These are phyloP conservation scores for Venturia asperata DNA, from an alignment of 2,329 filamentous ascomycete genomes.

Conservation along the genomic window DNA sequence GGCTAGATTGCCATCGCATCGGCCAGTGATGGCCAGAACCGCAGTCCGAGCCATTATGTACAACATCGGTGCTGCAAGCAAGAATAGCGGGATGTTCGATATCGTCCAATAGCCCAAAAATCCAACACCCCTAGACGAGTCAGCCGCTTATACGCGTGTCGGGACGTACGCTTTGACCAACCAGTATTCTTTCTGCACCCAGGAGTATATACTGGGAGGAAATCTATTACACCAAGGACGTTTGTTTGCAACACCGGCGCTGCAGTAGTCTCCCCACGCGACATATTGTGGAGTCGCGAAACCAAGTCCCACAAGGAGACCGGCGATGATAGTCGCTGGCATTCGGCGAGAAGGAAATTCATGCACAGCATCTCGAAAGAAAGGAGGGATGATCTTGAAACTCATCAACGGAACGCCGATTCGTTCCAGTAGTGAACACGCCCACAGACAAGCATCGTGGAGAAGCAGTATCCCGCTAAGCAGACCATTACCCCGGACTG, in stretches of 20 bases:
- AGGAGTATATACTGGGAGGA: slow-evolving; percentile 85
- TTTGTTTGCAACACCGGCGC: slow-evolving; percentile 18
- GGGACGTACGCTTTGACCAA: slow-evolving; percentile 39
- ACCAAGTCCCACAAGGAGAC: slow-evolving; percentile 59
- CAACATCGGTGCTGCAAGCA: slow-evolving; percentile 74
- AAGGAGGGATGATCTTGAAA: neutral
- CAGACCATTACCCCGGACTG: slow-evolving; percentile 78
- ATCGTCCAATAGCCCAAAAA: slow-evolving; percentile 86
- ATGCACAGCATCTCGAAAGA: slow-evolving; percentile 26
- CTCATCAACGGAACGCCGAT: neutral
- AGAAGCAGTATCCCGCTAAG: slow-evolving; percentile 73
- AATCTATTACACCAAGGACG: slow-evolving; percentile 66
- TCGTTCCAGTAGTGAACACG: slow-evolving; percentile 33
- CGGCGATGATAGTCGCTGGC: slow-evolving; percentile 55
- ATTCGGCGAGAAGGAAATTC: slow-evolving; percentile 46
- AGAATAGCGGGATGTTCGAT: slow-evolving; percentile 78
- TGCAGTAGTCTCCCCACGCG: slow-evolving; percentile 62
- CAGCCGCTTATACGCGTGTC: slow-evolving; percentile 18
- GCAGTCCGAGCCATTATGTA: slow-evolving; percentile 59
- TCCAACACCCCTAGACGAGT: slow-evolving; percentile 66
- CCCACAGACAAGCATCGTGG: slow-evolving; percentile 33
- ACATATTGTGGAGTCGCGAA: slow-evolving; percentile 64
- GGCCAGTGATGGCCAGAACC: slow-evolving; percentile 20
- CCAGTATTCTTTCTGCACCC: slow-evolving; percentile 88
- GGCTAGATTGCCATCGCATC: neutral